phyloP scores from a whole-genome alignment of 495 filamentous ascomycete species.

The Penicillium turbatum region DNA sequence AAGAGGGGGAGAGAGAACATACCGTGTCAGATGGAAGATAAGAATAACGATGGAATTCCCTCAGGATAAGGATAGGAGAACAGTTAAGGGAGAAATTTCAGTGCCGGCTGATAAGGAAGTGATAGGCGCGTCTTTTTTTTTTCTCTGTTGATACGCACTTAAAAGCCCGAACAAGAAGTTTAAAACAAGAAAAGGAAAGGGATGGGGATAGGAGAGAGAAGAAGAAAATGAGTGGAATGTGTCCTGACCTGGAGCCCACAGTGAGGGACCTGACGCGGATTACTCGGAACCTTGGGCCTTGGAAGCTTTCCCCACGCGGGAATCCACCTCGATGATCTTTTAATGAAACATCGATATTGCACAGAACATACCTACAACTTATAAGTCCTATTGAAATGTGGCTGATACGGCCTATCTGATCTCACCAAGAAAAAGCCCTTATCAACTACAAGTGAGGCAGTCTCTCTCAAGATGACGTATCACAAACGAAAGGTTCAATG shows the following conservation, averaged over 20 bases:
- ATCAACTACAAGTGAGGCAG: too few species aligned
- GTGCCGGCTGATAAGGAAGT: not conserved
- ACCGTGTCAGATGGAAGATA: not conserved
- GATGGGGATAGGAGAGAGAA: not conserved
- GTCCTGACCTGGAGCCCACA: slow-evolving; percentile 3
- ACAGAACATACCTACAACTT: too few species aligned
- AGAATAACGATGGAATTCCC: not conserved
- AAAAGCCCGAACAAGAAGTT: not conserved
- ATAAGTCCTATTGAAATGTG: too few species aligned
- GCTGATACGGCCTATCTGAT: too few species aligned
- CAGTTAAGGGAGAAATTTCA: slow-evolving; percentile 5
- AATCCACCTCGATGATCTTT: not conserved
- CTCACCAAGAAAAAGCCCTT: too few species aligned
- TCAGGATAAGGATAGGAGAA: slow-evolving; percentile 9
- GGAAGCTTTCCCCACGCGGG: slow-evolving; percentile 22
- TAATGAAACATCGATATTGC: not conserved
- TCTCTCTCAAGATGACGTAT: too few species aligned
- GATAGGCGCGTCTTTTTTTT: slow-evolving; percentile 7
- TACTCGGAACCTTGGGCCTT: slow-evolving; percentile 18
- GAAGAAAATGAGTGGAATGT: not conserved
- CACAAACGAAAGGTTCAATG: not conserved
- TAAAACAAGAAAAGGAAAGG: not conserved
- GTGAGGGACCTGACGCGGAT: slow-evolving; percentile 15
- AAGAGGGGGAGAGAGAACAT: not conserved
- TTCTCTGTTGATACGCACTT: not conserved